Conservation (phyloP, 192 early-diverging fungal genomes). For the Coemansia sp. region DNA sequence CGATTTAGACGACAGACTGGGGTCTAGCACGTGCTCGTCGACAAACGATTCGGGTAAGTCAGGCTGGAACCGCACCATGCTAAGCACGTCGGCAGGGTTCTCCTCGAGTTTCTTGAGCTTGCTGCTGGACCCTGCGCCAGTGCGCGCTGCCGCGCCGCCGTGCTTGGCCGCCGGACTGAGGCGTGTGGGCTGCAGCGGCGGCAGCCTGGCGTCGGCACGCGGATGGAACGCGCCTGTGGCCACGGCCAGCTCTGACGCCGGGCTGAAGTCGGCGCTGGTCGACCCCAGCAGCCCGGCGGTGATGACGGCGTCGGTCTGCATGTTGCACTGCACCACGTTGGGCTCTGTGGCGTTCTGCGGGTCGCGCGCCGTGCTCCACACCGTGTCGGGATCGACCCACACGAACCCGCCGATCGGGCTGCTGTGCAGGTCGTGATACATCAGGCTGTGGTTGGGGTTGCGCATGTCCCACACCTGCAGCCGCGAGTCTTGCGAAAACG, state of each 20-base stretch:
- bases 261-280: conserved; percentile 34
- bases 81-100: neutral
- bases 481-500: conserved; percentile 22
- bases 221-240: conserved; percentile 20
- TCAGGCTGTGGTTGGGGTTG: conserved; percentile 46
- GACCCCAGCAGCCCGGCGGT: conserved; percentile 33
- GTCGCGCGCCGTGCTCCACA: conserved; percentile 39
- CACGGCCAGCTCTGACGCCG: conserved; percentile 23
- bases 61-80: conserved; percentile 22
- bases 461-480: conserved; percentile 55
- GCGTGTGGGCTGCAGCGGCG: neutral
- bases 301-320: conserved; percentile 31
- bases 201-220: neutral
- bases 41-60: conserved; percentile 40
- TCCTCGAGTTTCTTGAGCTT: neutral
- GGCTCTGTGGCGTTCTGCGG: neutral
- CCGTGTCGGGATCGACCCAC: conserved; percentile 48
- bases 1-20: conserved; percentile 13
- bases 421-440: conserved; percentile 46
- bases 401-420: conserved; percentile 32
- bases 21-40: conserved; percentile 40
- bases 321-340: conserved; percentile 45
- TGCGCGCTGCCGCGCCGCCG: conserved; percentile 1
- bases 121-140: neutral
- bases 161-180: neutral